Percentiles rank a stretch among this genome's conserved stretches.
These are phyloP conservation scores for Clohesyomyces aquaticus DNA, from an alignment of 495 filamentous ascomycete species.

Conservation along the genomic window DNA sequence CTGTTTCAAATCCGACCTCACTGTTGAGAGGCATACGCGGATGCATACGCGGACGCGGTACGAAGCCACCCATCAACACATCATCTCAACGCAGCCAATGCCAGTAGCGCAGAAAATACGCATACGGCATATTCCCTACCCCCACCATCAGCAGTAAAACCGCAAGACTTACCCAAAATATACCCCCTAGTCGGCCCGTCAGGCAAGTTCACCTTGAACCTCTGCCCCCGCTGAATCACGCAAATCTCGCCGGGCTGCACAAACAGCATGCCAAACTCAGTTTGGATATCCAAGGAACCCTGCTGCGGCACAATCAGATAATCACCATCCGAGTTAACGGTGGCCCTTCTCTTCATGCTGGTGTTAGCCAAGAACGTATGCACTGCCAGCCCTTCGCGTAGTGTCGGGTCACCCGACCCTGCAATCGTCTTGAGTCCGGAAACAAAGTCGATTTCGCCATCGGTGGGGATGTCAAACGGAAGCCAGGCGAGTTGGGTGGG, in stretches of 20 bases:
- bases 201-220: slow-evolving; percentile 53
- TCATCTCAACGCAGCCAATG: neutral
- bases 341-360: slow-evolving; percentile 54
- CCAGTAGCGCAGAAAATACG: neutral
- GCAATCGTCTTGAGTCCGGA: slow-evolving; percentile 56
- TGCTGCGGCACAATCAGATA: slow-evolving; percentile 56
- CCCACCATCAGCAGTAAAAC: neutral
- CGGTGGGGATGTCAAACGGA: slow-evolving; percentile 52
- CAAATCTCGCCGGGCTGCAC: slow-evolving; percentile 56
- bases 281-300: slow-evolving; percentile 56
- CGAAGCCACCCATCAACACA: too few species aligned
- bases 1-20: too few species aligned
- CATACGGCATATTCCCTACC: neutral
- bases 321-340: slow-evolving; percentile 57
- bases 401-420: slow-evolving; percentile 56
- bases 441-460: slow-evolving; percentile 51
- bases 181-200: slow-evolving; percentile 56
- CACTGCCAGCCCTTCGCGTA: slow-evolving; percentile 55
- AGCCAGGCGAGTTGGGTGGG: slow-evolving; percentile 57
- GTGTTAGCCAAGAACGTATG: slow-evolving; percentile 54
- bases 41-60: too few species aligned
- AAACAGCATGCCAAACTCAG: slow-evolving; percentile 54
- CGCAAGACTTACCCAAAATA: slow-evolving; percentile 40
- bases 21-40: too few species aligned
- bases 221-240: slow-evolving; percentile 54